These are phyloP conservation scores for Bonia amplexicaulis DNA, from an alignment of 176 grass and related monocot species.

Conservation along the genomic window DNA sequence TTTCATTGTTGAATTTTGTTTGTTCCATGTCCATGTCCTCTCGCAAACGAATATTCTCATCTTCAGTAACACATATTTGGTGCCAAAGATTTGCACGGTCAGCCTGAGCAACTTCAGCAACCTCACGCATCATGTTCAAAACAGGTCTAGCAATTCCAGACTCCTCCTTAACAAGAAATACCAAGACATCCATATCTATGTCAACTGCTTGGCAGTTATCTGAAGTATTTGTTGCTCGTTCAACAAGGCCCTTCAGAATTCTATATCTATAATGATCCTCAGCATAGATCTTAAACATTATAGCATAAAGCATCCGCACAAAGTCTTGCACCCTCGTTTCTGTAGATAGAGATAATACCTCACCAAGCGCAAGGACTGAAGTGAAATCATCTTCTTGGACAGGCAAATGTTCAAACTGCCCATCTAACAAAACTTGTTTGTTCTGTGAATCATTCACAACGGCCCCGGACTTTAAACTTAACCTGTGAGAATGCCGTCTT, in stretches of 20 bases:
- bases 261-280: slow-evolving; percentile 83
- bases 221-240: slow-evolving; percentile 75
- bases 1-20: slow-evolving; percentile 62
- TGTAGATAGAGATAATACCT: slow-evolving; percentile 73
- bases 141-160: slow-evolving; percentile 60
- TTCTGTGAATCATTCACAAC: slow-evolving; percentile 59
- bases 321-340: slow-evolving; percentile 68
- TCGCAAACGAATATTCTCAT: slow-evolving; percentile 77
- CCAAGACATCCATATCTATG: slow-evolving; percentile 94
- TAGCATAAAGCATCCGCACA: slow-evolving; percentile 80
- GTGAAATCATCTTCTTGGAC: slow-evolving; percentile 85
- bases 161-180: slow-evolving; percentile 88
- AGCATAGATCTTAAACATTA: slow-evolving; percentile 78
- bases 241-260: slow-evolving; percentile 87
- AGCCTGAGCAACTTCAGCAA: slow-evolving; percentile 74
- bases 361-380: slow-evolving; percentile 80
- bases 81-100: slow-evolving; percentile 88
- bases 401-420: slow-evolving; percentile 44
- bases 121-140: slow-evolving; percentile 77
- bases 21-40: slow-evolving; percentile 74
- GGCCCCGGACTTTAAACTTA: slow-evolving; percentile 48
- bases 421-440: slow-evolving; percentile 52
- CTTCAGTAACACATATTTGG: slow-evolving; percentile 73
- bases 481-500: slow-evolving; percentile 69
- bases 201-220: slow-evolving; percentile 67